Conservation (phyloP, 331 rosid genomes). For the Rhamnella rubrinervis region DNA sequence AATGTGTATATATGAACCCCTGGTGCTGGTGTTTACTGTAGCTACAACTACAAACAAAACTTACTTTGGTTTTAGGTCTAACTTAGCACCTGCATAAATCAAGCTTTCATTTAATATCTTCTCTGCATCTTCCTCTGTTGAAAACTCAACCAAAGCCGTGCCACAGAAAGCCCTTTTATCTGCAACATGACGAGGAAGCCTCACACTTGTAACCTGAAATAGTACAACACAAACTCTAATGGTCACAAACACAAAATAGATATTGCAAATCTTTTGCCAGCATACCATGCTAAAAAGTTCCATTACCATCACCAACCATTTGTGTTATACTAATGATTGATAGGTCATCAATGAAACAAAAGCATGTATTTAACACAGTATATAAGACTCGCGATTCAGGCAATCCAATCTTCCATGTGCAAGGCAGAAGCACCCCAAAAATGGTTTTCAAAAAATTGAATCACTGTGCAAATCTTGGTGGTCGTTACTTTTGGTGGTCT, state of each 20-base stretch:
- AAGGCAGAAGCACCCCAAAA: no score
- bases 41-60: slow-evolving; percentile 13
- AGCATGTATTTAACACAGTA: no score
- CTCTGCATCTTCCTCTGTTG: slow-evolving; percentile 66
- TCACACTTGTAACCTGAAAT: slow-evolving; percentile 77
- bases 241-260: neutral
- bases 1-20: no score
- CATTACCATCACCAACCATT: neutral
- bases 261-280: neutral
- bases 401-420: no score
- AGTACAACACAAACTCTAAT: slow-evolving; percentile 6
- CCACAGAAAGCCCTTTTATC: slow-evolving; percentile 82
- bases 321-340: neutral
- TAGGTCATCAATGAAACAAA: neutral
- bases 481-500: no score
- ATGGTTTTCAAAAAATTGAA: no score
- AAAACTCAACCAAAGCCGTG: slow-evolving; percentile 75
- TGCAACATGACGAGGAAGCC: slow-evolving; percentile 84
- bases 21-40: neutral
- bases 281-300: neutral
- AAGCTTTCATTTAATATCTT: slow-evolving; percentile 44
- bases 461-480: no score
- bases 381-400: no score
- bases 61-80: slow-evolving; percentile 77
- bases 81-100: slow-evolving; percentile 55